Evolutionary conservation across 75 land plant genomes (phyloP).

Genomic region (Picea sitchensis): DNA sequence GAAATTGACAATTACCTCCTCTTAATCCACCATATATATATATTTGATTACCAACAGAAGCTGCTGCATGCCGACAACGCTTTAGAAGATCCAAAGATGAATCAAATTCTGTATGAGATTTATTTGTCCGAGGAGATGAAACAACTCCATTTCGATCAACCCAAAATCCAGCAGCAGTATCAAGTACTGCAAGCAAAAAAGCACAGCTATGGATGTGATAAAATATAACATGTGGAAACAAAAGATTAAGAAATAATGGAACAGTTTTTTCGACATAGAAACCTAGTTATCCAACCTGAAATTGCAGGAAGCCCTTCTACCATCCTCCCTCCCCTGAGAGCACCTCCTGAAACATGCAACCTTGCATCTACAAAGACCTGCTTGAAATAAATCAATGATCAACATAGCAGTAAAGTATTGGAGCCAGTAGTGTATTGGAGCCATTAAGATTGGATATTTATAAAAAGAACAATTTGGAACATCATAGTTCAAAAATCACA

Average conservation of each 20-base stretch:
- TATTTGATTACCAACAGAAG: constrained; percentile 67
- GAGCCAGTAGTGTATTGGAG: too few species aligned
- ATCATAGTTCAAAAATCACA: too few species aligned
- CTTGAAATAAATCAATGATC: neutral
- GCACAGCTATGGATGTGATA: neutral
- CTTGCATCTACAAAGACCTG: constrained; percentile 88
- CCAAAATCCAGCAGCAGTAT: constrained; percentile 89
- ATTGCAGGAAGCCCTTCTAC: constrained; percentile 64
- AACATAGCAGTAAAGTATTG: neutral
- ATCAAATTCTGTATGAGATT: constrained; percentile 45
- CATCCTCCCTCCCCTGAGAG: constrained; percentile 68
- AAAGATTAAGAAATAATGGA: constrained; percentile 1
- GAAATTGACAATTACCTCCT: constrained; percentile 61
- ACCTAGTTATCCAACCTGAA: constrained; percentile 52
- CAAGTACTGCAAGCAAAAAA: constrained; percentile 54
- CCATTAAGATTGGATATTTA: too few species aligned
- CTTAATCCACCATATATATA: constrained; percentile 83
- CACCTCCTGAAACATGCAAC: constrained; percentile 87
- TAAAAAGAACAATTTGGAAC: too few species aligned
- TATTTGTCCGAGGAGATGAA: constrained; percentile 50
- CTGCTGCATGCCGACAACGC: constrained; percentile 92
- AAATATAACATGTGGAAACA: neutral
- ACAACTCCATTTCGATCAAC: constrained; percentile 79
- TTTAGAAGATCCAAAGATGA: constrained; percentile 65
- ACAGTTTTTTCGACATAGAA: constrained; percentile 5